Percentiles rank a stretch among this genome's conserved stretches.
These are phyloP conservation scores for Corniculantispora saksenae DNA, from an alignment of 2,329 filamentous ascomycete genomes.

Conservation along the genomic window DNA sequence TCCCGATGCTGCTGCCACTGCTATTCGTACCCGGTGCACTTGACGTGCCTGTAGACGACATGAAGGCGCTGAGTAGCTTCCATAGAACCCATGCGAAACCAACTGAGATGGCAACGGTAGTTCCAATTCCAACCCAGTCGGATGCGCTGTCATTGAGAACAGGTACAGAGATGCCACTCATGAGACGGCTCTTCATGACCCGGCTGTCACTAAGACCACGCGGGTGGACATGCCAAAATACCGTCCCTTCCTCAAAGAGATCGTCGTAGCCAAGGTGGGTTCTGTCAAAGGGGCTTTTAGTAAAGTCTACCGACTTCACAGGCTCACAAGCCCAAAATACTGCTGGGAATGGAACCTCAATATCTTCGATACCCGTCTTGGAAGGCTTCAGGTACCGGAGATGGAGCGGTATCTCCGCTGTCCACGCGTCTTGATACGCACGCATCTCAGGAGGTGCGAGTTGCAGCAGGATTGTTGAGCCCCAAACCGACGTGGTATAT, in stretches of 20 bases:
- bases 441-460: conserved; percentile 56
- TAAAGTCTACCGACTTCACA: conserved; percentile 65
- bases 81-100: conserved; percentile 72
- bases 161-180: conserved; percentile 62
- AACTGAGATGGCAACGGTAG: conserved; percentile 57
- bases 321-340: conserved; percentile 89
- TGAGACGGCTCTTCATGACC: conserved; percentile 38
- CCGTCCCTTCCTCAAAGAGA: conserved; percentile 72
- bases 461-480: conserved; percentile 74
- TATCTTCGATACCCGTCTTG: conserved; percentile 50
- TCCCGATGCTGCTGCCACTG: background rate
- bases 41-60: conserved; percentile 21
- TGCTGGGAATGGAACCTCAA: conserved; percentile 74
- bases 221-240: conserved; percentile 79
- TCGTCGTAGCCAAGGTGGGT: conserved; percentile 83
- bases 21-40: background rate
- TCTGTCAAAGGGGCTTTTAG: conserved; percentile 81
- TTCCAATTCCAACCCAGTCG: conserved; percentile 54
- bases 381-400: conserved; percentile 76
- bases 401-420: conserved; percentile 75
- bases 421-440: conserved; percentile 52
- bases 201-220: conserved; percentile 29
- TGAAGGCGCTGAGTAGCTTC: conserved; percentile 49
- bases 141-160: conserved; percentile 60
- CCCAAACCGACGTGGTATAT: conserved; percentile 77